Conservation (phyloP, 352 stramenopile genomes). For the Elongisporangium prolatum region DNA sequence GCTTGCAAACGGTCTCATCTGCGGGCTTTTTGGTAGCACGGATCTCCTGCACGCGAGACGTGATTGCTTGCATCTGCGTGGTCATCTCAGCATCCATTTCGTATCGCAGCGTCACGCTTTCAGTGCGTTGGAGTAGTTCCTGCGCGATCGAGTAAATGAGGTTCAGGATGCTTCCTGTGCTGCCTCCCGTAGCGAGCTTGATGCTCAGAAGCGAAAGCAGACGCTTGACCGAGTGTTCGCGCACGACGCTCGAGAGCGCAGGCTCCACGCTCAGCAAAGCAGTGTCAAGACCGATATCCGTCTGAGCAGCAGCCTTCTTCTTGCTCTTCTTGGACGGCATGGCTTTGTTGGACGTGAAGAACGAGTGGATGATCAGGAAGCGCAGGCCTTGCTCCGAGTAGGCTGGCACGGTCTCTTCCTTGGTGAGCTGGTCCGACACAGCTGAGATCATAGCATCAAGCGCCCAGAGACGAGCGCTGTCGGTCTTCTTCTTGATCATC, state of each 20-base stretch:
- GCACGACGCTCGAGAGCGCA: conserved; percentile 41
- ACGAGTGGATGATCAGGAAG: conserved; percentile 70
- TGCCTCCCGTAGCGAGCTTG: conserved; percentile 30
- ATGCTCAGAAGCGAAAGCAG: conserved; percentile 59
- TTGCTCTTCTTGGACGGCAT: conserved; percentile 47
- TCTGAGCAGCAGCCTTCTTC: conserved; percentile 35
- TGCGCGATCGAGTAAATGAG: conserved; percentile 38
- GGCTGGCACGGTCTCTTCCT: conserved; percentile 8
- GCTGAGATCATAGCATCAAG: conserved; percentile 56
- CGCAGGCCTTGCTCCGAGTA: conserved; percentile 37
- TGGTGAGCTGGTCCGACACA: conserved; percentile 32
- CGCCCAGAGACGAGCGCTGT: conserved; percentile 70
- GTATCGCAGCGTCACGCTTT: conserved; percentile 28
- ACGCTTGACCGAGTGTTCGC: conserved; percentile 47
- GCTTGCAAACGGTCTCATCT: conserved; percentile 19
- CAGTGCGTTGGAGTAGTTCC: conserved; percentile 20
- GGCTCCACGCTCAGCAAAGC: conserved; percentile 21
- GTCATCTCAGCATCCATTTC: conserved; percentile 28
- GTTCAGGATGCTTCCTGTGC: conserved; percentile 34
- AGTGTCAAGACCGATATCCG: conserved; percentile 15
- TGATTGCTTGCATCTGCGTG: conserved; percentile 27
- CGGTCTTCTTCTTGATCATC: conserved; percentile 37
- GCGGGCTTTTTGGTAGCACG: conserved; percentile 17
- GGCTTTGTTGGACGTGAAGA: conserved; percentile 39
- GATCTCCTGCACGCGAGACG: conserved; percentile 25